Base-by-base conservation (phyloP, 176 grass and related monocot species). In the Melocanna baccifera region DNA sequence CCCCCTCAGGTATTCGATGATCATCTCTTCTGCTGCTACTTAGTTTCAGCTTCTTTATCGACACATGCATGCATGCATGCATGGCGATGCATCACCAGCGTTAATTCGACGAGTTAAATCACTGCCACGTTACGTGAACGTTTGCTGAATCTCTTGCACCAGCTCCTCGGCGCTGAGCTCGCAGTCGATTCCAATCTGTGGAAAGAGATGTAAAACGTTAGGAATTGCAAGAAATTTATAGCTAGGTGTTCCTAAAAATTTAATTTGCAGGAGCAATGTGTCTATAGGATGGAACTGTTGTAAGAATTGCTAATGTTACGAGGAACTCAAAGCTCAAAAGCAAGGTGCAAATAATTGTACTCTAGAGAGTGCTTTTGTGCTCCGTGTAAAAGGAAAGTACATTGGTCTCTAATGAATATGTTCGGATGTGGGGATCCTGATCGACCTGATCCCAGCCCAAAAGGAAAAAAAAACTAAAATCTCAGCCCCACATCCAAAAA, bases 151-250 rank as follows among this genome's bases (percentile, higher is more conserved):
- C 81, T 86, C 89, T 74, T 95, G 89, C 37, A 86, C 91, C 15
- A 98, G 87, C 83, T 95, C 96, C 71, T 98, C 93, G 6, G 87
- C 93, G 50, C 96, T 98, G 18, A 98, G 92, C 32, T 88, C 77
- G 50, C 96, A 98, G 77, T 98, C 91, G 9, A 98, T 91, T 87
- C 96, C 96, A 52, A 95, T 98, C 96, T 98, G 96, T 76, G 34
- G 25, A 51, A 73, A 48, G 15, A 67, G 45, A 16, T 56, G 23
- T 8, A 79, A 16, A 62, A 62, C 6, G 62, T 80, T 66, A 80
- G 19, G 19, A 14, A 15, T 30, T 16, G 62, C 7, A 64, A 64
- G 13, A 32, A 66, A 15, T 28, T 65, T 29, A 65, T 28, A 48
- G 20, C 43, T 45, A 8, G 56, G 1, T 14, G 26, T 78, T 64